A percentile compares a stretch with the other conserved stretches of the same genome.
Conservation (phyloP, 1,139 yeast species). For the Hemisphaericaspora xylofermentans region DNA sequence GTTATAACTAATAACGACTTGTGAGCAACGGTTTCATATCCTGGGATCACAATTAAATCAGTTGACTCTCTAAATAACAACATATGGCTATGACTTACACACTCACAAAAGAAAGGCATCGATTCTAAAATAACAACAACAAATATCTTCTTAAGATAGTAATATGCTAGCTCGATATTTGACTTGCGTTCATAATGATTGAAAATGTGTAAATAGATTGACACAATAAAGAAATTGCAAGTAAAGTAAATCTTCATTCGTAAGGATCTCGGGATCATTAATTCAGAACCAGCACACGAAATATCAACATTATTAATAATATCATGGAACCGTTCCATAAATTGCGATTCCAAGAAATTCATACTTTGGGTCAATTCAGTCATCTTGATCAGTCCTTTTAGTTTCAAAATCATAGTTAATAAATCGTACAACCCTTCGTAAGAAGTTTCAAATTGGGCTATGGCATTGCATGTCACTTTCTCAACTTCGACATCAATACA, state of each 20-base stretch:
- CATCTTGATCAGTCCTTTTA: conserved; percentile 21
- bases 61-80: conserved; percentile 20
- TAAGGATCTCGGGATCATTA: conserved; percentile 16
- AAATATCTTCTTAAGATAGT: conserved; percentile 30
- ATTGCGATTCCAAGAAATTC: conserved; percentile 19
- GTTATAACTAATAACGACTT: conserved; percentile 27
- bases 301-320: conserved; percentile 11
- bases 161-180: conserved; percentile 25
- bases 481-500: conserved; percentile 27
- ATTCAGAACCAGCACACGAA: conserved; percentile 1
- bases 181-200: conserved; percentile 34
- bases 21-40: conserved; percentile 32
- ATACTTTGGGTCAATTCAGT: conserved; percentile 19
- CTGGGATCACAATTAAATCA: conserved; percentile 40
- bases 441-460: conserved; percentile 17
- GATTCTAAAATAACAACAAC: conserved; percentile 26
- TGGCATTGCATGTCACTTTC: conserved; percentile 16
- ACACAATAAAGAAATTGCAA: conserved; percentile 21
- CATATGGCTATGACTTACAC: conserved; percentile 21
- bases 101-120: conserved; percentile 32
- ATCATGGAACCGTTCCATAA: conserved; percentile 15
- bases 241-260: conserved; percentile 25
- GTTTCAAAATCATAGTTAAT: conserved; percentile 19
- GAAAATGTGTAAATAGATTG: conserved; percentile 34
- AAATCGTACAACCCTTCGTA: conserved; percentile 21